Conservation (phyloP, 2,329 filamentous ascomycete genomes). For the Epichloe uncinata region DNA sequence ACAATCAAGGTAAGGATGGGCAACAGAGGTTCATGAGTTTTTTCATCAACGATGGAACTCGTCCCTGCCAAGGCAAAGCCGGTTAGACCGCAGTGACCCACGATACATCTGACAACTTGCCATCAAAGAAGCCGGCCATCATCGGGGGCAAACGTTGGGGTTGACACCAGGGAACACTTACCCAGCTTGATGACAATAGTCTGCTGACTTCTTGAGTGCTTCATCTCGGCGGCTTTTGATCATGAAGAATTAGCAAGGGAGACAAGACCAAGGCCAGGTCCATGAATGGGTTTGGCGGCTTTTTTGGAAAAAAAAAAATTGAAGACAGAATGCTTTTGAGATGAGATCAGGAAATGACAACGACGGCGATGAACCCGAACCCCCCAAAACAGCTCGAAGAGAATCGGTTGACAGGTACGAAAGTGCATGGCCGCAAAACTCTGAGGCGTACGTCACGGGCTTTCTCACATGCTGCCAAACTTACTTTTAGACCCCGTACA, state of each 20-base stretch:
- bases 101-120: background rate
- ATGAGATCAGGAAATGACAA: slow-evolving; percentile 2
- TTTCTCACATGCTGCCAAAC: slow-evolving; percentile 3
- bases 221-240: slow-evolving; percentile 42
- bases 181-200: slow-evolving; percentile 75
- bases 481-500: slow-evolving; percentile 6
- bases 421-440: background rate
- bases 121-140: background rate
- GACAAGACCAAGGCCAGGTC: background rate
- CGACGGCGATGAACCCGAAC: background rate
- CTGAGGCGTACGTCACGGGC: slow-evolving; percentile 1
- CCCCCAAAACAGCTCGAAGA: background rate
- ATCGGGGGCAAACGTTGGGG: background rate
- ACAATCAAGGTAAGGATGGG: slow-evolving; percentile 87
- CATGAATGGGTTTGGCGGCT: slow-evolving; percentile 1
- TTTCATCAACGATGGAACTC: slow-evolving; percentile 97
- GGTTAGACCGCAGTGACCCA: background rate
- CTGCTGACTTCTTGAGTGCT: slow-evolving; percentile 33
- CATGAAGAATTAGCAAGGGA: slow-evolving; percentile 3
- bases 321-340: slow-evolving; percentile 2
- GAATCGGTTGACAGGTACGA: background rate
- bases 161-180: slow-evolving; percentile 27
- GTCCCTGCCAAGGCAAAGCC: slow-evolving; percentile 49
- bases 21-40: slow-evolving; percentile 82
- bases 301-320: background rate